These are phyloP conservation scores for Populus hybrid DNA, from an alignment of 441 rosid species.

Conservation along the genomic window DNA sequence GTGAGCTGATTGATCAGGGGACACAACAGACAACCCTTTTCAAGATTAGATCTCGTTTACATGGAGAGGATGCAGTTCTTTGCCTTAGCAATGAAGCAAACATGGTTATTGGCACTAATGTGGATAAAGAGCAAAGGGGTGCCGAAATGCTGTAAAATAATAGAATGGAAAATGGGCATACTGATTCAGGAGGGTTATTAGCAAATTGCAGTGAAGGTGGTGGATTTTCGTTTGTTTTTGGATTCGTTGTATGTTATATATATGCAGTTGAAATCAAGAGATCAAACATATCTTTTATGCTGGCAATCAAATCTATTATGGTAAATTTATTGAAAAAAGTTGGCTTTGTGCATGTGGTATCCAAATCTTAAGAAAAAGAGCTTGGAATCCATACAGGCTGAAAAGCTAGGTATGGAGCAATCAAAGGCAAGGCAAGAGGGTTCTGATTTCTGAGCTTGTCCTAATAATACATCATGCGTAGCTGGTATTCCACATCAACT, in stretches of 20 bases:
- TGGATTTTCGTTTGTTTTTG: not conserved
- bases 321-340: not conserved
- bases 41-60: not conserved
- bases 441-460: not conserved
- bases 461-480: too few species aligned
- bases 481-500: too few species aligned
- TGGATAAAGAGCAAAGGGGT: conserved; percentile 6
- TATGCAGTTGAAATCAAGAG: conserved; percentile 14
- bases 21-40: not conserved
- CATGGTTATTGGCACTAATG: not conserved
- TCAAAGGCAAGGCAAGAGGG: not conserved
- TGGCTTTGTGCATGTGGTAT: conserved; percentile 6
- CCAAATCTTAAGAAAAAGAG: not conserved
- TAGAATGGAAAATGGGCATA: conserved; percentile 2
- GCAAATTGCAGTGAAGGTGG: not conserved
- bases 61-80: not conserved
- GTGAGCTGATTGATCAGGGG: conserved; percentile 6
- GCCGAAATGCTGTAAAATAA: conserved; percentile 18
- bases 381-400: conserved; percentile 2
- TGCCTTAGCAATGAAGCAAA: not conserved
- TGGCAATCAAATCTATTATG: conserved; percentile 2
- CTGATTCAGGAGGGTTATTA: conserved; percentile 9
- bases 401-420: not conserved
- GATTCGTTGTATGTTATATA: conserved; percentile 2
- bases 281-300: not conserved